phyloP scores from a whole-genome alignment of 495 filamentous ascomycete genomes.

The Aspergillus steynii region DNA sequence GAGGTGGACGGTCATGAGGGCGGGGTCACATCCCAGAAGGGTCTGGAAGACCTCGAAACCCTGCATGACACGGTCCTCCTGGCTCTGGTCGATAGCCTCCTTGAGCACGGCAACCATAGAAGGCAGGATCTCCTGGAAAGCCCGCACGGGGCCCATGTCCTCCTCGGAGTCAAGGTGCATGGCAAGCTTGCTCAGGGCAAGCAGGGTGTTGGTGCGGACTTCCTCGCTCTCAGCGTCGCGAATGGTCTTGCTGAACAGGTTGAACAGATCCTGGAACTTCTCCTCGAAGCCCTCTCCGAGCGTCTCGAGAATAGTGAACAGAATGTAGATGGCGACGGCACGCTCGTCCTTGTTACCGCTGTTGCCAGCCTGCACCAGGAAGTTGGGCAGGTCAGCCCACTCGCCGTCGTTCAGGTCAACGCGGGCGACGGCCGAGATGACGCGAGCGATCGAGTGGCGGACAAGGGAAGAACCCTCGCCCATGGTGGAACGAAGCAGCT shows the following conservation, averaged over 20 bases:
- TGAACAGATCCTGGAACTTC: slow-evolving; percentile 73
- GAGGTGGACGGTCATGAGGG: slow-evolving; percentile 82
- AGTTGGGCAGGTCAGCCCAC: slow-evolving; percentile 78
- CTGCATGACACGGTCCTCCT: slow-evolving; percentile 85
- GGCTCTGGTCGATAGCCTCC: slow-evolving; percentile 68
- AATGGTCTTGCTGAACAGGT: slow-evolving; percentile 84
- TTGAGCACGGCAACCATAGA: slow-evolving; percentile 89
- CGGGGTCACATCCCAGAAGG: slow-evolving; percentile 82
- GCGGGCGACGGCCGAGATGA: slow-evolving; percentile 83
- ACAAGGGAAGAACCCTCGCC: slow-evolving; percentile 71
- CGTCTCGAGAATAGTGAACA: slow-evolving; percentile 86
- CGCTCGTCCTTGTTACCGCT: slow-evolving; percentile 73
- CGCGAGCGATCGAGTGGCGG: slow-evolving; percentile 82
- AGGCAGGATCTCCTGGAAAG: slow-evolving; percentile 77
- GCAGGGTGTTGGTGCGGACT: slow-evolving; percentile 91
- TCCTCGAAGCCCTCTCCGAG: slow-evolving; percentile 77
- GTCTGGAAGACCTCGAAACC: slow-evolving; percentile 98
- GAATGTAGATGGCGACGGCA: slow-evolving; percentile 88
- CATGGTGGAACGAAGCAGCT: slow-evolving; percentile 79
- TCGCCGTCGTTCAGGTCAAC: slow-evolving; percentile 83
- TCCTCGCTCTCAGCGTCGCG: slow-evolving; percentile 85
- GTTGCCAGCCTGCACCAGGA: slow-evolving; percentile 70
- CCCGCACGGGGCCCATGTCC: slow-evolving; percentile 65
- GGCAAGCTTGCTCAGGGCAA: slow-evolving; percentile 85
- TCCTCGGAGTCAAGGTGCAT: slow-evolving; percentile 87